These are phyloP conservation scores for Kondoa malvinella DNA, from an alignment of 768 basidiomycete species.

Conservation along the genomic window DNA sequence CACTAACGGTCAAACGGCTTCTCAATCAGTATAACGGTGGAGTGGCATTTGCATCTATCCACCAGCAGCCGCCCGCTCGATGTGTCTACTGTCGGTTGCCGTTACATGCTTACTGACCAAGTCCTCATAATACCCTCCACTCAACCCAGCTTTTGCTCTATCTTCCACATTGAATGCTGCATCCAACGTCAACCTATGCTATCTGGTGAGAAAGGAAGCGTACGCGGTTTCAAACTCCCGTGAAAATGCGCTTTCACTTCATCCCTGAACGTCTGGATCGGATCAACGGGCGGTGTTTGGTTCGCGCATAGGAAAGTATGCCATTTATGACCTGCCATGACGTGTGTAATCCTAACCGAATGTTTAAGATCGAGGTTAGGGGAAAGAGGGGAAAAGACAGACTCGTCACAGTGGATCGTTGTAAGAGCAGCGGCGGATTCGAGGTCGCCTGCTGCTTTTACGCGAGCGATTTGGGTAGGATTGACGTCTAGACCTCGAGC, in stretches of 20 bases:
- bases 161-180: slow-evolving; percentile 65
- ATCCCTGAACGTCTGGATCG: slow-evolving; percentile 48
- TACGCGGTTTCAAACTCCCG: background rate
- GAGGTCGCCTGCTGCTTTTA: slow-evolving; percentile 46
- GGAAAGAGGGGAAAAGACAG: background rate
- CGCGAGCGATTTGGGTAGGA: slow-evolving; percentile 59
- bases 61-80: slow-evolving; percentile 1
- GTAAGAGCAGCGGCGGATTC: slow-evolving; percentile 51
- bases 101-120: slow-evolving; percentile 41
- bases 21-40: too few relatives aligned
- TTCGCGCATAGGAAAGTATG: slow-evolving; percentile 57
- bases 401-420: slow-evolving; percentile 4
- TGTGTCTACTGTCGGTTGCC: background rate
- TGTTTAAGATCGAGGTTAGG: slow-evolving; percentile 71
- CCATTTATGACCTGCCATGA: slow-evolving; percentile 52
- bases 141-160: slow-evolving; percentile 56
- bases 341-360: slow-evolving; percentile 39
- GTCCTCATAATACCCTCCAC: slow-evolving; percentile 52
- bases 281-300: slow-evolving; percentile 39
- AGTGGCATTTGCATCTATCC: background rate
- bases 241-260: slow-evolving; percentile 40
- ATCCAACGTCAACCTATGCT: slow-evolving; percentile 54
- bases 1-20: too few relatives aligned
- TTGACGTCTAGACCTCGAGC: slow-evolving; percentile 70
- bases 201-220: background rate